Conservation (phyloP, 345 rosid species). For the Hibiscus tridactylites region DNA sequence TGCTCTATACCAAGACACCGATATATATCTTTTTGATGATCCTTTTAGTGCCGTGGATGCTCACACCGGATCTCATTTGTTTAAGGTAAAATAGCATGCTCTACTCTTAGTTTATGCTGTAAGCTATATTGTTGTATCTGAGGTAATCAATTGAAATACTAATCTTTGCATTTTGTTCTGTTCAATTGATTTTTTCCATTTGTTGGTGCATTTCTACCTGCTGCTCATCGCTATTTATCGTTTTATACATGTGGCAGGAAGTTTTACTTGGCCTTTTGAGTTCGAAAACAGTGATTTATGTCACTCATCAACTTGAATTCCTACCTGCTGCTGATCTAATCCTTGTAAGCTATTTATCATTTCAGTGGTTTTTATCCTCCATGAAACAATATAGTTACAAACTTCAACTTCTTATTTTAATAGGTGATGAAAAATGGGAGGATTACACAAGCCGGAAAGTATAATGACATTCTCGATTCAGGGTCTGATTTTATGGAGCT, state of each 20-base stretch:
- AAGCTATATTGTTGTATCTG: too few species aligned
- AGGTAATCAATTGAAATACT: too few species aligned
- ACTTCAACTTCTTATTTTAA: conserved; percentile 5
- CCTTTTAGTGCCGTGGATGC: conserved; percentile 94
- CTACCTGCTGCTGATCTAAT: conserved; percentile 68
- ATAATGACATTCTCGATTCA: conserved; percentile 46
- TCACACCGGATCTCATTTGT: conserved; percentile 75
- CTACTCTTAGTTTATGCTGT: too few species aligned
- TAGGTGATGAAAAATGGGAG: conserved; percentile 84
- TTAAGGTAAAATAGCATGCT: conserved; percentile 37
- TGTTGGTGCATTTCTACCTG: too few species aligned
- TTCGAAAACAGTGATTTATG: conserved; percentile 61
- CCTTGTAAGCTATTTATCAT: conserved; percentile 36
- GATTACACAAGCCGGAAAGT: conserved; percentile 66
- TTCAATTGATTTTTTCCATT: too few species aligned
- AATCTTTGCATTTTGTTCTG: too few species aligned
- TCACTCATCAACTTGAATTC: conserved; percentile 81
- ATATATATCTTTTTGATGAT: conserved; percentile 80
- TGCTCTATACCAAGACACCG: conserved; percentile 76
- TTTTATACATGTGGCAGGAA: conserved; percentile 30
- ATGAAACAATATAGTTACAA: not conserved
- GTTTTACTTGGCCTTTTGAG: conserved; percentile 43
- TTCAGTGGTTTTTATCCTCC: not conserved
- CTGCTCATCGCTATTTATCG: not conserved
- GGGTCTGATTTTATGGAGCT: conserved; percentile 75